Base-by-base conservation (phyloP, 148 eudicot genomes). In the Cornus suecica region DNA sequence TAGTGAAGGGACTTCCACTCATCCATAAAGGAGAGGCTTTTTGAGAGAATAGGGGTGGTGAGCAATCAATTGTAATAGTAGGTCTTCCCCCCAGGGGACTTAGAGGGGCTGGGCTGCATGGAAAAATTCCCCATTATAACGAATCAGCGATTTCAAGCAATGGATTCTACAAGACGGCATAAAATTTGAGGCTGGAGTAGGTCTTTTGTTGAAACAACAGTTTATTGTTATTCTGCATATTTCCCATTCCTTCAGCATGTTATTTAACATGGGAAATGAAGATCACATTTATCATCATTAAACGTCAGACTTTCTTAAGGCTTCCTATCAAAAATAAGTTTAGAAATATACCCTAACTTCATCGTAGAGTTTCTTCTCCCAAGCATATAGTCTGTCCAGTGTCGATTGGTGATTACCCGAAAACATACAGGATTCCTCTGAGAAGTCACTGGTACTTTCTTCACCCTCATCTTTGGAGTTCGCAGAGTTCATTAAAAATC, bases 331-430 rank as follows among this genome's bases (percentile, higher is more conserved):
- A 28, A 28, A 1, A 65, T 25, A 78, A 65, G 71, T 69, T 74
- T 26, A 64, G 80, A 85, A 58, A 65, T 88, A 58, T 94, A 92
- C 98, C 92, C 96, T 85, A 72, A 94, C 98, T 92, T 94, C 97
- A 72, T 90, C 91, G 31, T 92, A 92, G 76, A 94, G 90, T 86
- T 94, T 92, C 84, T 94, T 94, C 87, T 94, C 98, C 98, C 98
- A 94, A 54, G 92, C 89, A 79, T 89, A 94, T 76, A 94, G 74
- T 79, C 91, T 84, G 79, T 89, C 97, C 54, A 94, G 78, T 7
- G 98, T 92, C 58, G 98, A 88, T 74, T 92, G 98, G 78, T 94
- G 98, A 69, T 94, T 89, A 37, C 90, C 88, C 15, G 90, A 87
- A 80, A 87, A 80, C 82, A 76, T 81, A 79, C 84, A 79, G 31